Conservation (phyloP, 2,329 filamentous ascomycete species). For the Phoma sp. region DNA sequence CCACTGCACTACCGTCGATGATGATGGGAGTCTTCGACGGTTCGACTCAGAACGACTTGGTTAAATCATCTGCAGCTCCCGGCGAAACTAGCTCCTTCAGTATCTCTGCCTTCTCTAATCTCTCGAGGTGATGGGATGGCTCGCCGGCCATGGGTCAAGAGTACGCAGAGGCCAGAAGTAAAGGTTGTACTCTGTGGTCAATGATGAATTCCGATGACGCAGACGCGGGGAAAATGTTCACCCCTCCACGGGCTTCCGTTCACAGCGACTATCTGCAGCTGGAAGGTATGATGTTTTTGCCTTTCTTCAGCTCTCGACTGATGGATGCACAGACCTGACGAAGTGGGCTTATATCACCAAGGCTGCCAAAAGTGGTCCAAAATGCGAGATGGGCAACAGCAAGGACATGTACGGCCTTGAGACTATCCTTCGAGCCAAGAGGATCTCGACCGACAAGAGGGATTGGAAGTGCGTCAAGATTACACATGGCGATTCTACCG, state of each 20-base stretch:
- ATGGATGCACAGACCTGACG: conserved; percentile 1
- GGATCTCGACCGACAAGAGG: conserved; percentile 5
- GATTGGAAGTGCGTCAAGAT: conserved; percentile 11
- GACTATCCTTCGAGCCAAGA: background rate
- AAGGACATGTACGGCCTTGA: conserved; percentile 3
- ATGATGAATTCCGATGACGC: conserved; percentile 9
- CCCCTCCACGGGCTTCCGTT: background rate
- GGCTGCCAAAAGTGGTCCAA: background rate
- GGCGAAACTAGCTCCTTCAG: background rate
- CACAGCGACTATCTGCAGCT: conserved; percentile 9
- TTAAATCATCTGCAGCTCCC: no score
- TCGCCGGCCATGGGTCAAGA: conserved; percentile 11
- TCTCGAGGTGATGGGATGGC: conserved; percentile 8
- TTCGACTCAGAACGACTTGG: no score
- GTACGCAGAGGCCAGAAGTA: background rate
- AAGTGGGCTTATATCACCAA: conserved; percentile 9
- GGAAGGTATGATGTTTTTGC: background rate
- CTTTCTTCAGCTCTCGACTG: background rate
- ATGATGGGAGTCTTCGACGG: no score
- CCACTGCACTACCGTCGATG: no score
- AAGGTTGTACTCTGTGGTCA: conserved; percentile 1
- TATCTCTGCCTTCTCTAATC: background rate
- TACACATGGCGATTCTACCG: conserved; percentile 6
- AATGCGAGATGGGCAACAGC: conserved; percentile 10
- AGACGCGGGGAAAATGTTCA: conserved; percentile 1